A percentile compares a stretch with the other conserved stretches of the same genome.
Conservation (phyloP, 805 yeast genomes). For the Peterozyma xylosa region DNA sequence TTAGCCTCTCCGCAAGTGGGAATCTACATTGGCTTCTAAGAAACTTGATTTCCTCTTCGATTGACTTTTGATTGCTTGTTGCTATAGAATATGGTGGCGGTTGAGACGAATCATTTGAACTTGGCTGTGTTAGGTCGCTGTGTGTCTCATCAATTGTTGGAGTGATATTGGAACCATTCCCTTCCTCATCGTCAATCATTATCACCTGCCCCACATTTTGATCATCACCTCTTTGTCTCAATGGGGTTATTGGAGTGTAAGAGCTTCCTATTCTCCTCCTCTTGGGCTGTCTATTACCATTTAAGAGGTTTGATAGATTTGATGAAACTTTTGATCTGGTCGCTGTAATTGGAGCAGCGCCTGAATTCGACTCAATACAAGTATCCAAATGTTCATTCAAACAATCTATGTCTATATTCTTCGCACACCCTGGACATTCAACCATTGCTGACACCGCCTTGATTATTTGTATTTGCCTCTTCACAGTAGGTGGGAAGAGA, state of each 20-base stretch:
- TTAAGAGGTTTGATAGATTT: slow-evolving; percentile 4
- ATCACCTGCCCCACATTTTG: neutral
- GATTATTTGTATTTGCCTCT: no score
- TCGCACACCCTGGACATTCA: slow-evolving; percentile 25
- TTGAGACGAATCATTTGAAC: slow-evolving; percentile 6
- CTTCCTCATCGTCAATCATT: slow-evolving; percentile 1
- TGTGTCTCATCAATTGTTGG: neutral
- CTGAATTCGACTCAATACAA: slow-evolving; percentile 9
- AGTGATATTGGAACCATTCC: no score
- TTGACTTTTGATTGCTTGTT: slow-evolving; percentile 2
- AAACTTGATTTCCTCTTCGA: slow-evolving; percentile 12
- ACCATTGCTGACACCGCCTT: slow-evolving; percentile 16
- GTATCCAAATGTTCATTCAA: slow-evolving; percentile 29
- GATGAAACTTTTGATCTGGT: slow-evolving; percentile 3
- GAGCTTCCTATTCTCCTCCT: neutral
- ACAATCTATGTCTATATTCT: slow-evolving; percentile 17
- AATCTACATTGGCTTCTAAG: slow-evolving; percentile 16
- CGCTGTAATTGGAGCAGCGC: neutral
- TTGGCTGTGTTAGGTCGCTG: neutral
- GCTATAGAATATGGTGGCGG: slow-evolving; percentile 12
- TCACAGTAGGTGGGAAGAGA: no score
- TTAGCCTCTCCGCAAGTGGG: slow-evolving; percentile 72
- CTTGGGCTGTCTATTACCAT: slow-evolving; percentile 4
- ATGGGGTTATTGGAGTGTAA: no score
- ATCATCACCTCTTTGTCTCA: slow-evolving; percentile 1